Base-by-base conservation (phyloP, 2,329 filamentous ascomycete genomes). In the Coniochaeta hoffmannii region DNA sequence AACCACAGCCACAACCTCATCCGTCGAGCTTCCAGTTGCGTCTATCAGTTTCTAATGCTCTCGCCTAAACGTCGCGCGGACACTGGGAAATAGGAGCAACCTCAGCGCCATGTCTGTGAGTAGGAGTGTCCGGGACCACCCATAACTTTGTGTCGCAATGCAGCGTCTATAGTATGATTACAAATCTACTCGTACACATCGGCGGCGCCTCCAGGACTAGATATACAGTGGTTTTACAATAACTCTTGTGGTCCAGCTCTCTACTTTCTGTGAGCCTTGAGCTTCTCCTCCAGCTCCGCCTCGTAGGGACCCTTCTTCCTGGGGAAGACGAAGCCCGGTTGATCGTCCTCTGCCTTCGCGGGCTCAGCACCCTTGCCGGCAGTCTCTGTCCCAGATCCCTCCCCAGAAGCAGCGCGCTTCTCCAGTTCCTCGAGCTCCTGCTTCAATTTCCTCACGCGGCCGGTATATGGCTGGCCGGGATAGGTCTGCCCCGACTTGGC, bases 401-500 rank as follows among this genome's bases (percentile, higher is more conserved):
- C 58, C 59, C 64, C 53, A 63, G 56, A 58, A 61, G 59, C 35
- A 71, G 59, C 63, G 41, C 69, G 59, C 14, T 64, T 65, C 38
- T 68, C 64, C 4, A 68, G 51, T 26, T 59, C 57, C 53, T 69
- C 63, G 14, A 74, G 68, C 54, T 73, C 66, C 44, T 68, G 61
- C 50, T 69, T 71, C 49, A 81, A 64, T 53, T 68, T 62, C 38
- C 81, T 75, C 17, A 81, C 63, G 26, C 66, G 60, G 52, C 81
- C 81, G 8, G 73, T 79, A 61, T 63, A 71, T 0, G 77, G 73
- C 68, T 82, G 71, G 46, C 82, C 82, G 1, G 78, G 75, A 65
- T 85, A 85, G 17, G 69, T 69, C 58, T 71, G 56, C 28, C 81
- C 81, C 55, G 72, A 76, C 4, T 61, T 63, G 41, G 68, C 63